Evolutionary conservation across 768 basidiomycete species (phyloP), one percentile per base, ranked within the genome.

Genomic region (Pulveroboletus sp.): DNA sequence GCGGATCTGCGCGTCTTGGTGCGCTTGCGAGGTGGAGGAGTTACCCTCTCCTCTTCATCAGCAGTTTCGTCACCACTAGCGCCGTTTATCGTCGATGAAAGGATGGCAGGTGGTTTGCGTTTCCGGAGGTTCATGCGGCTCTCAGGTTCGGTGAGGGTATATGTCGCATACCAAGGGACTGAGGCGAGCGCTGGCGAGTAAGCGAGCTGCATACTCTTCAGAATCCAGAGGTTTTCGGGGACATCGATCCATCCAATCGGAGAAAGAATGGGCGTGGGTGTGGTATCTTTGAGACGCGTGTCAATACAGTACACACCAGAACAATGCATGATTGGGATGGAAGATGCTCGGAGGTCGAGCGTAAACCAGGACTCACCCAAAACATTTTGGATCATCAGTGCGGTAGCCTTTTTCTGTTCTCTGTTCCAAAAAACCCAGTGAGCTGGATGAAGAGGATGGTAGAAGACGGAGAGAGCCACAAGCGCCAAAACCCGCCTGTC

Each of bases 341-440:
- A 38, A 42, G 40, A 26, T 3, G 32, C 14, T 36, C 30, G 39
- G 43, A 31, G 18, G 30, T 9, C 31, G 38, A 43, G 21, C 6
- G 45, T 2, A 40, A 40, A 35, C 44, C 17, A 39, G 38, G 36
- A 77, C 82, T 59, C 62, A 84, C 83, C 67, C 44, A 78, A 66
- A 47, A 83, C 70, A 39, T 71, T 73, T 60, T 80, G 75, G 30
- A 86, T 78, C 48, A 75, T 61, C n/a, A 65, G 64, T 14, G 80
- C 80, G 15, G 80, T 82, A 21, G 63, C 64, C 49, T 60, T 64
- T 60, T 76, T 77, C 57, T 73, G 70, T 42, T 73, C 74, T 53
- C 71, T 73, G 40, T 72, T 75, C 84, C 84, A 86, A 61, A 86
- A 78, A n/a, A 80, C 65, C 77, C 79, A 80, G 57, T 84, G 82